These are phyloP conservation scores for Perkinsus marinus DNA, from an alignment of 169 alveolate species.

Conservation along the genomic window DNA sequence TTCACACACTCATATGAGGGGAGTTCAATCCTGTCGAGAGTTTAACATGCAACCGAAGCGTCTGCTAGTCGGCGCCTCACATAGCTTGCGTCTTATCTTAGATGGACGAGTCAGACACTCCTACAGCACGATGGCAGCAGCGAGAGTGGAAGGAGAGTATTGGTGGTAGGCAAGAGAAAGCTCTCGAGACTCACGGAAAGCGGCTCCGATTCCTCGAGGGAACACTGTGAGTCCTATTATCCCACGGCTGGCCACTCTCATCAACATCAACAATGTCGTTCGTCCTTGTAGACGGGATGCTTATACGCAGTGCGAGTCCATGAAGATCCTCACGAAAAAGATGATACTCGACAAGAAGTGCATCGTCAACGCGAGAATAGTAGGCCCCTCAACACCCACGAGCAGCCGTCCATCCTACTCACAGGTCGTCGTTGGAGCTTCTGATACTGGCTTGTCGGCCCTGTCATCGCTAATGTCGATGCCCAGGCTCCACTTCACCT, in stretches of 20 bases:
- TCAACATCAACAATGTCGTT: not conserved
- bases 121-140: not conserved
- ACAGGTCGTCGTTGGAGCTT: slow-evolving; percentile 64
- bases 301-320: not conserved
- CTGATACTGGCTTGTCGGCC: slow-evolving; percentile 66
- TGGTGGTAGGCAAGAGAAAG: not conserved
- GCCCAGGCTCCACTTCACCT: slow-evolving; percentile 54
- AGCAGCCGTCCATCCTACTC: not conserved
- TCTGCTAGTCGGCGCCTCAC: no score
- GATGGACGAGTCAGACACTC: not conserved
- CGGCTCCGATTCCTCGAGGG: not conserved
- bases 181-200: not conserved
- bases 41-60: no score
- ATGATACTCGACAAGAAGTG: not conserved
- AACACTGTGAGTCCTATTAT: not conserved
- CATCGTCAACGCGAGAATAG: not conserved
- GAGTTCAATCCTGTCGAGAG: no score
- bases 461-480: slow-evolving; percentile 64
- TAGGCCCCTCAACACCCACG: not conserved
- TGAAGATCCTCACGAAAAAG: not conserved
- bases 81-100: not conserved
- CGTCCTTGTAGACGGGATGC: not conserved
- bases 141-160: not conserved
- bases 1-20: no score
- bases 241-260: not conserved